Conservation (phyloP, 2,329 filamentous ascomycete genomes). For the Scytalidium sp. region DNA sequence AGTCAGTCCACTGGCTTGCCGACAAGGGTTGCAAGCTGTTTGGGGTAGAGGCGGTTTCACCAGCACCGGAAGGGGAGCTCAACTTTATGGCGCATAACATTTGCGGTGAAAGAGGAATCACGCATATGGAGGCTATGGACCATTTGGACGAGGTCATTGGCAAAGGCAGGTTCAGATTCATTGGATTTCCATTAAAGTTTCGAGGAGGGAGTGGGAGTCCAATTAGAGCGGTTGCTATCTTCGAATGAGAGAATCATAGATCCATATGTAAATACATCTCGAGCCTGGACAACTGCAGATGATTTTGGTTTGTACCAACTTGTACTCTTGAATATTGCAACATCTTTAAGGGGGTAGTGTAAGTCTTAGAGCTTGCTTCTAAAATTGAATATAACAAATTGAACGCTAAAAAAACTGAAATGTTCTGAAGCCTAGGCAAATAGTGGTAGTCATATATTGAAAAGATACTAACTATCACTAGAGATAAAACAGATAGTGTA, state of each 20-base stretch:
- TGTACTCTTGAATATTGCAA: no score
- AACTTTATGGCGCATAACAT: slow-evolving; percentile 2
- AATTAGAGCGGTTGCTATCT: slow-evolving; percentile 1
- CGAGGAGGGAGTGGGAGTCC: not conserved
- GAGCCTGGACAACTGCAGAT: no score
- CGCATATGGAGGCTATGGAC: slow-evolving; percentile 1
- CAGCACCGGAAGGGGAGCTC: not conserved
- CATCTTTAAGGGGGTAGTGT: no score
- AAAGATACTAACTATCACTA: no score
- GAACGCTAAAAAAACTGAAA: no score
- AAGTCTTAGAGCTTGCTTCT: no score
- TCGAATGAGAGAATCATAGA: not conserved
- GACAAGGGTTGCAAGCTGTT: slow-evolving; percentile 3
- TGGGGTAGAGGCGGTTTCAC: not conserved
- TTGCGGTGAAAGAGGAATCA: slow-evolving; percentile 1
- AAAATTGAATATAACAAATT: no score
- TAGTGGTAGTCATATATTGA: no score
- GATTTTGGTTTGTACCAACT: no score
- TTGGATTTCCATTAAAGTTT: slow-evolving; percentile 2
- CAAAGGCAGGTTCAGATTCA: not conserved
- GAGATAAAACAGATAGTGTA: no score
- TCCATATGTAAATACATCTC: no score
- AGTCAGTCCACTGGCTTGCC: slow-evolving; percentile 3
- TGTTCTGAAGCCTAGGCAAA: no score
- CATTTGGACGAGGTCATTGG: not conserved